Conservation (phyloP, 176 grass and related monocot species). For the Eragrostis nindensis region DNA sequence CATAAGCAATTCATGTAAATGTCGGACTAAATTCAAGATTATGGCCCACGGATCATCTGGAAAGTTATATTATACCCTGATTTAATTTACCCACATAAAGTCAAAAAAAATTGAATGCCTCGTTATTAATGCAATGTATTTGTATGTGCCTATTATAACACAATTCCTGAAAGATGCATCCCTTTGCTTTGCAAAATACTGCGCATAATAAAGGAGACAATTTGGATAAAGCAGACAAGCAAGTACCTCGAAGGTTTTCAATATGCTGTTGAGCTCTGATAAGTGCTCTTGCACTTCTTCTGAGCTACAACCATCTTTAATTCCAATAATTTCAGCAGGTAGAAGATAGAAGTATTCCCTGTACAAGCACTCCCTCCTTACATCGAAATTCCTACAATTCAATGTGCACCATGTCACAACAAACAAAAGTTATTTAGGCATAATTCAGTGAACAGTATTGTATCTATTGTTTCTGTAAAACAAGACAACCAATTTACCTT, state of each 20-base stretch:
- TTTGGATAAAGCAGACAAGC: background rate
- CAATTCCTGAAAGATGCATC: background rate
- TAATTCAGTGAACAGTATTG: background rate
- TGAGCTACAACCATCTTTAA: constrained; percentile 57
- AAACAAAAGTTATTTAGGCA: constrained; percentile 9
- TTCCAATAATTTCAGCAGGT: constrained; percentile 94
- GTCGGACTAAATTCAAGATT: background rate
- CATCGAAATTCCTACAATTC: constrained; percentile 77
- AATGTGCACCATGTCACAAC: constrained; percentile 18
- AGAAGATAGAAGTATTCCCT: constrained; percentile 85
- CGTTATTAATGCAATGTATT: background rate
- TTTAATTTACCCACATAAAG: background rate
- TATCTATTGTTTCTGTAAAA: background rate
- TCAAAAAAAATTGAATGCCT: too few relatives aligned
- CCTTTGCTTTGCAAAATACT: constrained; percentile 31
- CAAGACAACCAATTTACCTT: constrained; percentile 45
- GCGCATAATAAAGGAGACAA: background rate
- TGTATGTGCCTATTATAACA: background rate
- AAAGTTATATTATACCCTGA: background rate
- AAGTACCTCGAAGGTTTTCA: constrained; percentile 78
- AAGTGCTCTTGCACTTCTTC: constrained; percentile 70
- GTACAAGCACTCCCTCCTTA: constrained; percentile 83
- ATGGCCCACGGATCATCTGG: background rate
- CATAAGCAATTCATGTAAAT: constrained; percentile 9
- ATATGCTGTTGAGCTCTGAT: constrained; percentile 71